Percentiles rank a stretch among this genome's conserved stretches.
phyloP scores from a whole-genome alignment of 139 green algal species.

The Monoraphidium neglectum region DNA sequence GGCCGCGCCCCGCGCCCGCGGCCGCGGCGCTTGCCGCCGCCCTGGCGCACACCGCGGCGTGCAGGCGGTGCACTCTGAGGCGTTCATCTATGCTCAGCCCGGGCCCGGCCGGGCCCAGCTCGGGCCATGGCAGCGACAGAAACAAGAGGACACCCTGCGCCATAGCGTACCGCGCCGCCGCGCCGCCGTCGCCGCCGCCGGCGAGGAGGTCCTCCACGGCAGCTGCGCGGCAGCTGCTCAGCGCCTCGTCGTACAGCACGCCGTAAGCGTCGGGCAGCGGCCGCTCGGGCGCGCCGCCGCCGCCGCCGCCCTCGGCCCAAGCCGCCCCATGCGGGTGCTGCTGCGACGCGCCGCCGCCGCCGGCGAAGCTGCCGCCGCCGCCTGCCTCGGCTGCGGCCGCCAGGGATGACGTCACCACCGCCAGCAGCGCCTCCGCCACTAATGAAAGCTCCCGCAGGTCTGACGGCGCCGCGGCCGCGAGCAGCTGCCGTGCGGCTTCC shows the following conservation, averaged over 20 bases:
- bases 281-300: constrained; percentile 1
- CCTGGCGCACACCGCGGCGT: constrained; percentile 44
- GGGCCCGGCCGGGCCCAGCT: constrained; percentile 14
- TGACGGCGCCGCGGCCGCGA: background rate
- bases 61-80: constrained; percentile 31
- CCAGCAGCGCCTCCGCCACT: constrained; percentile 22
- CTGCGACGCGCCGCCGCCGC: constrained; percentile 7
- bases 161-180: constrained; percentile 37
- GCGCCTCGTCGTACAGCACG: constrained; percentile 13
- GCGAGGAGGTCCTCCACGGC: constrained; percentile 71
- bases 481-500: background rate
- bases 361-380: background rate
- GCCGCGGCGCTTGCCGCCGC: constrained; percentile 18
- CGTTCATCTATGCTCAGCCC: constrained; percentile 11
- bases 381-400: background rate
- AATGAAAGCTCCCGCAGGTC: background rate
- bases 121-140: constrained; percentile 28
- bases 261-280: constrained; percentile 9
- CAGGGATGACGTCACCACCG: constrained; percentile 21
- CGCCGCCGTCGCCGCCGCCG: constrained; percentile 13
- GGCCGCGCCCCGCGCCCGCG: background rate
- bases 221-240: constrained; percentile 21
- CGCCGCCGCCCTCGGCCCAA: background rate
- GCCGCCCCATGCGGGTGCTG: constrained; percentile 2
- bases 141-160: constrained; percentile 53